These are phyloP conservation scores for Camelina laxa DNA, from an alignment of 345 rosid species.

Conservation along the genomic window DNA sequence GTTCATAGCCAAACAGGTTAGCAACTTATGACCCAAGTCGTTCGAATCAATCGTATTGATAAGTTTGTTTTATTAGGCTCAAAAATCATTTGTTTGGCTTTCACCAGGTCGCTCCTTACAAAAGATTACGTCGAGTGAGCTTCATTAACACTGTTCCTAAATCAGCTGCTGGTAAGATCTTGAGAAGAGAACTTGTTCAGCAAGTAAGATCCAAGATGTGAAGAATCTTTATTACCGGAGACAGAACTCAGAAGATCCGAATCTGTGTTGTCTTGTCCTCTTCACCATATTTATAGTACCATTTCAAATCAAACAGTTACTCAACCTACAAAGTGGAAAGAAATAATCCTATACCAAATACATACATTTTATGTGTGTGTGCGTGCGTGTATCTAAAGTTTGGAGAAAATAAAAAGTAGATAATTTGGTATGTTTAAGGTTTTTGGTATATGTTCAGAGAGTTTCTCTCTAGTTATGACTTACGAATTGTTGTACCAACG, in stretches of 20 bases:
- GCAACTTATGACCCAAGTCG: slow-evolving; percentile 16
- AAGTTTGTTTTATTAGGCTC: slow-evolving; percentile 9
- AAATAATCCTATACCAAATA: neutral
- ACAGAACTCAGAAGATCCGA: neutral
- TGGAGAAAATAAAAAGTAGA: neutral
- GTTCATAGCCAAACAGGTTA: slow-evolving; percentile 81
- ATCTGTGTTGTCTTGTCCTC: slow-evolving; percentile 6
- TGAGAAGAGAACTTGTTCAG: slow-evolving; percentile 75
- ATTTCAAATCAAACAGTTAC: neutral
- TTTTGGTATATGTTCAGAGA: neutral
- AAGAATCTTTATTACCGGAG: slow-evolving; percentile 20
- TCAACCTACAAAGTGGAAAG: slow-evolving; percentile 12
- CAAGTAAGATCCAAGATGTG: slow-evolving; percentile 72
- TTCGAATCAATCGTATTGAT: neutral
- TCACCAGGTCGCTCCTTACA: slow-evolving; percentile 86
- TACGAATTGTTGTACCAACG: neutral
- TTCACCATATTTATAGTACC: slow-evolving; percentile 9
- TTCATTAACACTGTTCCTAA: slow-evolving; percentile 72
- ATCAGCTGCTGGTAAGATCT: slow-evolving; percentile 84
- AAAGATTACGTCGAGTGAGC: slow-evolving; percentile 68
- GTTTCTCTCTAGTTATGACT: neutral
- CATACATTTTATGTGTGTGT: neutral
- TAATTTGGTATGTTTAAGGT: neutral
- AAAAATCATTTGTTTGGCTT: neutral
- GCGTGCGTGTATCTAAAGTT: neutral